phyloP scores from a whole-genome alignment of 73 alveolate genomes.

The Paramecium sonneborni region DNA sequence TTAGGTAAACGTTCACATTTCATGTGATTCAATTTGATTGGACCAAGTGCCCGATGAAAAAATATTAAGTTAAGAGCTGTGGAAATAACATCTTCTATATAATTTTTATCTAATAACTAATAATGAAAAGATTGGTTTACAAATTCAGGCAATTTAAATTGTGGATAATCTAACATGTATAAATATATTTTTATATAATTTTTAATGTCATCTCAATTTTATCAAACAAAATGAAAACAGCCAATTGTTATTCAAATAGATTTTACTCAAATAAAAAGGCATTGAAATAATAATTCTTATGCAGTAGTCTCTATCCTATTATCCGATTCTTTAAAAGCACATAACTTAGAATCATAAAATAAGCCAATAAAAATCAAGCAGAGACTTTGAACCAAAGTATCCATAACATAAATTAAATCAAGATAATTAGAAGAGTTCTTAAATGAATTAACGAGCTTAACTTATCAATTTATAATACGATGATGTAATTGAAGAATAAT shows the following conservation, averaged over 20 bases:
- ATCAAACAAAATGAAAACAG: neutral
- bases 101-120: neutral
- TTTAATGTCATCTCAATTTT: neutral
- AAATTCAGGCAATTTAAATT: conserved; percentile 3
- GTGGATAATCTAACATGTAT: conserved; percentile 22
- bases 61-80: neutral
- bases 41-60: conserved; percentile 11
- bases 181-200: neutral
- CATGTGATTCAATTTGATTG: neutral
- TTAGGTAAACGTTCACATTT: conserved; percentile 10
- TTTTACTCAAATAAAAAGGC: neutral
- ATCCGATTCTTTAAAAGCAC: neutral
- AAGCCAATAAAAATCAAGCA: neutral
- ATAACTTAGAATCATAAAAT: neutral
- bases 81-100: neutral
- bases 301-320: neutral
- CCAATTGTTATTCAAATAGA: neutral
- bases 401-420: neutral
- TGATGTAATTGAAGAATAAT: neutral
- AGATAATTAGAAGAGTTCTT: neutral
- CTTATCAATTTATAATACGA: neutral
- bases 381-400: neutral
- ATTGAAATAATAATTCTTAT: neutral
- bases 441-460: neutral
- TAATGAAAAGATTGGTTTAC: neutral